Conservation (phyloP, 306 rosid genomes). For the Vigna angularis region DNA sequence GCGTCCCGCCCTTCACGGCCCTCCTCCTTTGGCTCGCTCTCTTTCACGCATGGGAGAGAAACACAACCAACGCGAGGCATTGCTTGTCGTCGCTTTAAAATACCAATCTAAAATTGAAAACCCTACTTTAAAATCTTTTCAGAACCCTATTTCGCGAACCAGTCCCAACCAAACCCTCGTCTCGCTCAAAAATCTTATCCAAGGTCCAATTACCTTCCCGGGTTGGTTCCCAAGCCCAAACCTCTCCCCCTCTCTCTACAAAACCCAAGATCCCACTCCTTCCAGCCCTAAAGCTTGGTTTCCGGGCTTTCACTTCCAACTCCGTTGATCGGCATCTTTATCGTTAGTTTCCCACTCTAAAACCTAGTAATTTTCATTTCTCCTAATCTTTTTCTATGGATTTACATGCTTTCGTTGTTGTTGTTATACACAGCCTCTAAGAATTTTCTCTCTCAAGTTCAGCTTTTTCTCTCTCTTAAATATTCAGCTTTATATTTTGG, state of each 20-base stretch:
- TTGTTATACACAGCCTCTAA: neutral
- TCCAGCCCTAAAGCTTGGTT: slow-evolving; percentile 1
- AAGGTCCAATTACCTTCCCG: slow-evolving; percentile 24
- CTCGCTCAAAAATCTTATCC: neutral
- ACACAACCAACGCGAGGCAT: no score
- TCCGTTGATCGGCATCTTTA: neutral
- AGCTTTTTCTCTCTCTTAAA: neutral
- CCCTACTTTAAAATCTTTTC: neutral
- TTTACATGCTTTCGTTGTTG: neutral
- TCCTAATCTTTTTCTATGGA: neutral
- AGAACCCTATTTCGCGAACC: neutral
- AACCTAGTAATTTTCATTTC: neutral
- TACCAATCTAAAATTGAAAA: neutral
- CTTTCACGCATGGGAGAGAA: no score
- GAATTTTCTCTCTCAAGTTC: neutral
- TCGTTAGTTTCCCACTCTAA: neutral
- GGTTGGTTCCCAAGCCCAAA: slow-evolving; percentile 18
- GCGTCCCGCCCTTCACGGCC: no score
- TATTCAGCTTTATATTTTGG: slow-evolving; percentile 3
- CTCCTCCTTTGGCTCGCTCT: no score
- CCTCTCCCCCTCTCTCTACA: neutral
- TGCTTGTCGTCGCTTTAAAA: neutral
- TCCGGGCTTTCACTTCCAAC: slow-evolving; percentile 4
- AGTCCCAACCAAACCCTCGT: neutral
- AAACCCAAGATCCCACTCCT: slow-evolving; percentile 19